Percentiles rank a stretch among this genome's conserved stretches.
Conservation (phyloP, 108 stramenopile species). For the Cyclotella atomus region DNA sequence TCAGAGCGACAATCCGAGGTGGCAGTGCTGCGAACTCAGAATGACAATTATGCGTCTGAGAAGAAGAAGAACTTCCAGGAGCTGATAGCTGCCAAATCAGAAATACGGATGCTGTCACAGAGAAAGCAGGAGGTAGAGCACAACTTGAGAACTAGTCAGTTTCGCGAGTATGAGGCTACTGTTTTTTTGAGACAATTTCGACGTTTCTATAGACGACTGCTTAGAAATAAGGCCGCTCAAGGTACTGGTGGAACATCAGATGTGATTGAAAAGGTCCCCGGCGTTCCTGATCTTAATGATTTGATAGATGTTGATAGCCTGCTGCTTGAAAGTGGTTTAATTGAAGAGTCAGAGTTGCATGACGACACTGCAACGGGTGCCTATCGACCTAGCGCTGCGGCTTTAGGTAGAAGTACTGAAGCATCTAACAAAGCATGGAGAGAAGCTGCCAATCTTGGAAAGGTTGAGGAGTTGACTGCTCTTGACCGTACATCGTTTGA, state of each 20-base stretch:
- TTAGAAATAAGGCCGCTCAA: constrained; percentile 72
- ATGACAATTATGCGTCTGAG: constrained; percentile 60
- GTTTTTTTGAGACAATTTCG: constrained; percentile 86
- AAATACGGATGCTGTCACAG: constrained; percentile 51
- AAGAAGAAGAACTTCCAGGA: constrained; percentile 64
- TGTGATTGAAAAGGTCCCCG: constrained; percentile 63
- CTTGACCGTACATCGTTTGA: constrained; percentile 37
- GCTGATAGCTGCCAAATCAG: constrained; percentile 56
- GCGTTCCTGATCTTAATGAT: constrained; percentile 75
- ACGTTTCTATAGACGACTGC: constrained; percentile 72
- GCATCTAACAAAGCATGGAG: constrained; percentile 52
- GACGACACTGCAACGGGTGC: constrained; percentile 58
- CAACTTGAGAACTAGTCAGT: constrained; percentile 77
- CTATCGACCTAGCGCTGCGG: constrained; percentile 60
- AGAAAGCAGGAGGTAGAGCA: constrained; percentile 70
- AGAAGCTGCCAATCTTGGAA: constrained; percentile 46
- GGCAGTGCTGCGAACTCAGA: constrained; percentile 69
- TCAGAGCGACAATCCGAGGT: constrained; percentile 66
- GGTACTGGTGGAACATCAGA: constrained; percentile 68
- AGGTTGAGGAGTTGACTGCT: constrained; percentile 38
- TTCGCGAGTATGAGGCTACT: constrained; percentile 89
- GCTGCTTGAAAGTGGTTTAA: constrained; percentile 80
- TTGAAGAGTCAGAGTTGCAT: constrained; percentile 79
- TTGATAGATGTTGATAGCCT: constrained; percentile 81
- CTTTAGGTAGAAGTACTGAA: constrained; percentile 42